Evolutionary conservation across 2,329 filamentous ascomycete species (phyloP), one percentile per base, ranked within the genome.

Genomic region (Diplodia scrobiculata): DNA sequence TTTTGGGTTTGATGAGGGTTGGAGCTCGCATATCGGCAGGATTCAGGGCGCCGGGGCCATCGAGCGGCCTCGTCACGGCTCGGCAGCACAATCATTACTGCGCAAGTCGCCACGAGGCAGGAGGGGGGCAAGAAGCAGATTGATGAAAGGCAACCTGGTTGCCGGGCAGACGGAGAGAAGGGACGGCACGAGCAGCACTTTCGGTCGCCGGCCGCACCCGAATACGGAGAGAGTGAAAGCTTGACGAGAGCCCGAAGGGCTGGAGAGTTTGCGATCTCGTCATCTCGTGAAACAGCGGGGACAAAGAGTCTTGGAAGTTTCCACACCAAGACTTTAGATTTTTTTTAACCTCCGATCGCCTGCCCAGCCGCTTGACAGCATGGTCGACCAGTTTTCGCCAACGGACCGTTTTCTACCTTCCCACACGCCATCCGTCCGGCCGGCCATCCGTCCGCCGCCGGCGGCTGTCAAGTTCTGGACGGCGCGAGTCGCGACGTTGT

Each of bases 11-110:
- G 58, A 50, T 45, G 41, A 45, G 41, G 19, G 7, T 45, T n/a
- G 17, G 52, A 21, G 29, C 29, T 53, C 51, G 51, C 51, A 53
- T 51, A 53, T 53, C 51, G 51, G 47, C 25, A 32, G 55, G 21
- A 60, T 27, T 17, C 19, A 21, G 54, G 34, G 13, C 55, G 55
- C 55, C 38, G 9, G 38, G 55, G 17, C 38, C 55, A 9, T 45
- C 3, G 41, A 7, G 41, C 41, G 41, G 41, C 41, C 41, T 34
- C 41, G 41, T 19, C 41, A 9, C 2, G 41, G 5, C 41, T 45
- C 41, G 41, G 41, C 41, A 19, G 41, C 41, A 5, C 17, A n/a
- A 45, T n/a, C 41, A 45, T 45, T 19, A 45, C 41, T 45, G 41
- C 41, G 17, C 41, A 45, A 45, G 17, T 45, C 41, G 17, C 41